Conservation (phyloP, 2,329 filamentous ascomycete species). For the Pyrenophora teres region DNA sequence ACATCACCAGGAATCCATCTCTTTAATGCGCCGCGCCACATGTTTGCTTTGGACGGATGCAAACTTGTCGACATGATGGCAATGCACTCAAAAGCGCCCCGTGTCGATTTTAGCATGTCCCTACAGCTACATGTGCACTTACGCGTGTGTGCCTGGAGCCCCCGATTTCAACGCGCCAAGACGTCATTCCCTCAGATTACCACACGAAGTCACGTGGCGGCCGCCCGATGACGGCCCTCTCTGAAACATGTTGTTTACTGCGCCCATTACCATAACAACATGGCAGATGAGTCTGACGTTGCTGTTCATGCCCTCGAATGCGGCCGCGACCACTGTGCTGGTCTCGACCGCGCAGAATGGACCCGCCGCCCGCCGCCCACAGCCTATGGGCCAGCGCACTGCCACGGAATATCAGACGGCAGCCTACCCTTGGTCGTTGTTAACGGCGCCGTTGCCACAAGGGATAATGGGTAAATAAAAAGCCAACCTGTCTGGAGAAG, state of each 20-base stretch:
- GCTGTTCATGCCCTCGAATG: slow-evolving; percentile 21
- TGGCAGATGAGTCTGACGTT: slow-evolving; percentile 8
- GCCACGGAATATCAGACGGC: slow-evolving; percentile 35
- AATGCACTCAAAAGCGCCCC: neutral
- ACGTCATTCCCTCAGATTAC: neutral
- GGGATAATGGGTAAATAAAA: slow-evolving; percentile 9
- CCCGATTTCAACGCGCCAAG: slow-evolving; percentile 4
- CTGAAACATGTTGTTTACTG: slow-evolving; percentile 21
- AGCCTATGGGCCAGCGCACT: slow-evolving; percentile 36
- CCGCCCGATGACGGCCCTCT: slow-evolving; percentile 7
- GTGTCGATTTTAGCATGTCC: neutral
- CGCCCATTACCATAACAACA: slow-evolving; percentile 24
- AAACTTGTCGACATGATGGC: neutral
- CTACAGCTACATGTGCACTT: neutral
- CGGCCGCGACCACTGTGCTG: slow-evolving; percentile 23
- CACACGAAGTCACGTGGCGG: slow-evolving; percentile 22
- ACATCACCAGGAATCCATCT: slow-evolving; percentile 21
- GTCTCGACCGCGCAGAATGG: slow-evolving; percentile 17
- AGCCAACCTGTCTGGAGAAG: slow-evolving; percentile 12
- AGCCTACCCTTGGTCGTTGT: slow-evolving; percentile 18
- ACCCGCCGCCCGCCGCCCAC: slow-evolving; percentile 28
- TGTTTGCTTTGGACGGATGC: no score
- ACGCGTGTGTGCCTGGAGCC: slow-evolving; percentile 1
- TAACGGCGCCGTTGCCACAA: slow-evolving; percentile 20
- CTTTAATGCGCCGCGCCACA: slow-evolving; percentile 22